These are phyloP conservation scores for Sporobolomyces roseus DNA, from an alignment of 768 basidiomycete genomes.

Conservation along the genomic window DNA sequence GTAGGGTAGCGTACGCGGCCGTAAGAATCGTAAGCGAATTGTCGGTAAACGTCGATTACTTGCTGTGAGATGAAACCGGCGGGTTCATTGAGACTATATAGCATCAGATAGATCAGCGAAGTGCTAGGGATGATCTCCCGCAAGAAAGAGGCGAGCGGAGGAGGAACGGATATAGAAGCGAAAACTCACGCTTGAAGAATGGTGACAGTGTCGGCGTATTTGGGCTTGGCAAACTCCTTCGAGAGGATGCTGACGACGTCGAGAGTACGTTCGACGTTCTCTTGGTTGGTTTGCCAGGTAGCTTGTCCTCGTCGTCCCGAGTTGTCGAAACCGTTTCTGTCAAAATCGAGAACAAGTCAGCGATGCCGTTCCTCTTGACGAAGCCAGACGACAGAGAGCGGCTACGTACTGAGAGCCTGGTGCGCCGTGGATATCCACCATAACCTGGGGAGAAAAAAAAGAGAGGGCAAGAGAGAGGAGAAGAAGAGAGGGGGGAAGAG, in stretches of 20 bases:
- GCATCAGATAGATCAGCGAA: too few relatives aligned
- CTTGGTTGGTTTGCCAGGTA: constrained; percentile 18
- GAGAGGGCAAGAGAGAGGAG: too few relatives aligned
- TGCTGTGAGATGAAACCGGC: constrained; percentile 20
- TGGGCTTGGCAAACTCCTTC: constrained; percentile 26
- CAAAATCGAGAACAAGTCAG: too few relatives aligned
- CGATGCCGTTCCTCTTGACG: too few relatives aligned
- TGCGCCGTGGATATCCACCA: constrained; percentile 39
- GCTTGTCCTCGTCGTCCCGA: constrained; percentile 11
- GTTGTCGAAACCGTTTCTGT: constrained; percentile 41
- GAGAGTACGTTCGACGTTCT: constrained; percentile 25
- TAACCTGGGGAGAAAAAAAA: too few relatives aligned
- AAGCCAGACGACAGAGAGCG: too few relatives aligned
- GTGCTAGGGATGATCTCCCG: too few relatives aligned
- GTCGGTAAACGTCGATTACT: constrained; percentile 23
- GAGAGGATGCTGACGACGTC: constrained; percentile 17
- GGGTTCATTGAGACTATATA: constrained; percentile 30
- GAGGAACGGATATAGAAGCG: neutral
- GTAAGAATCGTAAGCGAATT: constrained; percentile 16
- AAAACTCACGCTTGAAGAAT: constrained; percentile 15
- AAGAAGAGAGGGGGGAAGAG: too few relatives aligned
- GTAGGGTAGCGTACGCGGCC: constrained; percentile 8
- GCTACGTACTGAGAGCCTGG: constrained; percentile 20
- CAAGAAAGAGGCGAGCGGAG: neutral
- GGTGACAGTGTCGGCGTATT: constrained; percentile 15